A percentile compares a stretch with the other conserved stretches of the same genome.
Conservation (phyloP, 2,329 filamentous ascomycete genomes). For the Mollisiaceae sp. region DNA sequence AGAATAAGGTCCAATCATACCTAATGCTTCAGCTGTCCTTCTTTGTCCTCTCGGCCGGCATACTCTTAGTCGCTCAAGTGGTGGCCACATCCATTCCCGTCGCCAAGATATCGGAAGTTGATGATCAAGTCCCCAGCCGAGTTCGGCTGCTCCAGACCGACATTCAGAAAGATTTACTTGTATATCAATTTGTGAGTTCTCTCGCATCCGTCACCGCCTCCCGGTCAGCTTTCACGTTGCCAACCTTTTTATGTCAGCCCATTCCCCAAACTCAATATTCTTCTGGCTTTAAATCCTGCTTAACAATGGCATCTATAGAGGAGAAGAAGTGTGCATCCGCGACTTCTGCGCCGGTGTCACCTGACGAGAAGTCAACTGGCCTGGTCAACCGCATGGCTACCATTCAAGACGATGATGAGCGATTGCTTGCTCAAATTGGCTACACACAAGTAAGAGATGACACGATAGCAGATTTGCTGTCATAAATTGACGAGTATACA, state of each 20-base stretch:
- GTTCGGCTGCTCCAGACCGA: conserved; percentile 1
- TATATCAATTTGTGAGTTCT: conserved; percentile 2
- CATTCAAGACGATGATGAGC: conserved; percentile 64
- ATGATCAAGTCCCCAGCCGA: background rate
- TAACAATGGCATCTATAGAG: conserved; percentile 24
- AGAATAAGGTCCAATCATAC: background rate
- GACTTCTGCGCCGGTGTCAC: background rate
- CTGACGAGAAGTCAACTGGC: background rate
- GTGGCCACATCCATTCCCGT: background rate
- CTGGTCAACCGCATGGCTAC: conserved; percentile 47
- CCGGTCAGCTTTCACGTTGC: too few species aligned
- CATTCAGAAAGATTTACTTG: background rate
- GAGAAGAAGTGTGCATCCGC: conserved; percentile 12
- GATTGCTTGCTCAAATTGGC: conserved; percentile 63
- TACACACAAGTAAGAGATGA: conserved; percentile 61
- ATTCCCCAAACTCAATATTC: background rate
- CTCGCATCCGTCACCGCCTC: background rate
- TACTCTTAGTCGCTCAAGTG: background rate
- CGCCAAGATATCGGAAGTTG: background rate
- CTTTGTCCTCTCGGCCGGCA: background rate
- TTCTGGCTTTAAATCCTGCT: background rate
- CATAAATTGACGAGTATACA: conserved; percentile 37
- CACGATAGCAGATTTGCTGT: background rate
- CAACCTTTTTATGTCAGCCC: background rate
- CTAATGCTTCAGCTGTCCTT: too few species aligned